These are phyloP conservation scores for Fagopyrum esculentum DNA, from an alignment of 148 eudicot genomes.

Conservation along the genomic window DNA sequence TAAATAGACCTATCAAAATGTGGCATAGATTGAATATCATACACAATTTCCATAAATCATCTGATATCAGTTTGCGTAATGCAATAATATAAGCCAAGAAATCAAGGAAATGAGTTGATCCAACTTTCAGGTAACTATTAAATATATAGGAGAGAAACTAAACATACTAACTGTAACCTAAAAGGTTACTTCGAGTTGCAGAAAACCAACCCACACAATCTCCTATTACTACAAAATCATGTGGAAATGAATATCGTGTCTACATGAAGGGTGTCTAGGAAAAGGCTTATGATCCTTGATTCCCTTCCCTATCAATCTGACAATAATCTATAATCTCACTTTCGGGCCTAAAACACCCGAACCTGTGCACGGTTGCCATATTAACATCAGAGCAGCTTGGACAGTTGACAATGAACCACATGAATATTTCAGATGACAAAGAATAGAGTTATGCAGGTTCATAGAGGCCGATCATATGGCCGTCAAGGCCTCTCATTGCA, in stretches of 20 bases:
- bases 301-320: not conserved
- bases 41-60: too few species aligned
- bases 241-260: not conserved
- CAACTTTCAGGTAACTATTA: too few species aligned
- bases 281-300: not conserved
- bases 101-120: too few species aligned
- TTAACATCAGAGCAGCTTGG: not conserved
- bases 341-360: slow-evolving; percentile 65
- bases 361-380: slow-evolving; percentile 55
- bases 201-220: not conserved
- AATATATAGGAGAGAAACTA: too few species aligned
- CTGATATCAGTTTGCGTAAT: too few species aligned
- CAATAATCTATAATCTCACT: not conserved
- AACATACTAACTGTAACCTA: too few species aligned
- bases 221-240: not conserved
- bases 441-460: slow-evolving; percentile 41
- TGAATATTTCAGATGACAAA: not conserved
- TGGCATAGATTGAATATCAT: too few species aligned
- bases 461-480: slow-evolving; percentile 70
- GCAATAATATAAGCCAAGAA: not conserved
- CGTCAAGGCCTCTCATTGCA: slow-evolving; percentile 62
- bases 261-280: not conserved
- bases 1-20: not conserved
- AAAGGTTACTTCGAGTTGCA: too few species aligned
- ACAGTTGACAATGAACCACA: not conserved